Conservation (phyloP, 2,329 filamentous ascomycete genomes). For the Penicillium nordicum region DNA sequence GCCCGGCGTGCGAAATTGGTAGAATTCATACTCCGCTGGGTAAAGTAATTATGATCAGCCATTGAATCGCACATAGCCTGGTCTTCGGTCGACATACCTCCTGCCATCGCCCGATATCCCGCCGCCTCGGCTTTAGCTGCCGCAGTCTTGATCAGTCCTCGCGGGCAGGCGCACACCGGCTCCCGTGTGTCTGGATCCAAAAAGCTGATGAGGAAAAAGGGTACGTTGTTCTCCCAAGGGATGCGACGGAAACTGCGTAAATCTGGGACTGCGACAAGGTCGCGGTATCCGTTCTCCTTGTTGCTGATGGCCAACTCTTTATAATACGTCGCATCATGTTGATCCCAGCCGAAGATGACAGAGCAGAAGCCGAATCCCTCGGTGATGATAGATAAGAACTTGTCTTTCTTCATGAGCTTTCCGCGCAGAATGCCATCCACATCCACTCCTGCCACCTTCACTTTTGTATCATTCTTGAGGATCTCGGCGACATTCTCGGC, state of each 20-base stretch:
- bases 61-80: background rate
- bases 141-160: conserved; percentile 68
- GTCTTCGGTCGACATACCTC: conserved; percentile 58
- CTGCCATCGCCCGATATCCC: conserved; percentile 82
- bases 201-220: conserved; percentile 82
- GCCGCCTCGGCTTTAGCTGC: conserved; percentile 63
- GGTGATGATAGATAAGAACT: conserved; percentile 79
- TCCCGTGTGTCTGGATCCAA: conserved; percentile 71
- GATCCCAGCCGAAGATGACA: conserved; percentile 94
- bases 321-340: conserved; percentile 90
- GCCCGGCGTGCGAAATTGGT: conserved; percentile 72
- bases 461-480: conserved; percentile 67
- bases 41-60: conserved; percentile 1
- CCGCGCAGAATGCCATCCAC: conserved; percentile 83
- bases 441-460: conserved; percentile 86
- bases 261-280: conserved; percentile 79
- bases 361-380: conserved; percentile 91
- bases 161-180: conserved; percentile 73
- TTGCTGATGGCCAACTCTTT: conserved; percentile 83
- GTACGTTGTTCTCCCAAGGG: conserved; percentile 84
- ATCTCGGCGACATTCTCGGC: conserved; percentile 62
- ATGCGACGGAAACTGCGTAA: conserved; percentile 74
- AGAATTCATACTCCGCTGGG: conserved; percentile 91
- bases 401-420: conserved; percentile 88
- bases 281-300: conserved; percentile 83